These are phyloP conservation scores for Saccharomycopsis olivae DNA, from an alignment of 805 yeast species.

Conservation along the genomic window DNA sequence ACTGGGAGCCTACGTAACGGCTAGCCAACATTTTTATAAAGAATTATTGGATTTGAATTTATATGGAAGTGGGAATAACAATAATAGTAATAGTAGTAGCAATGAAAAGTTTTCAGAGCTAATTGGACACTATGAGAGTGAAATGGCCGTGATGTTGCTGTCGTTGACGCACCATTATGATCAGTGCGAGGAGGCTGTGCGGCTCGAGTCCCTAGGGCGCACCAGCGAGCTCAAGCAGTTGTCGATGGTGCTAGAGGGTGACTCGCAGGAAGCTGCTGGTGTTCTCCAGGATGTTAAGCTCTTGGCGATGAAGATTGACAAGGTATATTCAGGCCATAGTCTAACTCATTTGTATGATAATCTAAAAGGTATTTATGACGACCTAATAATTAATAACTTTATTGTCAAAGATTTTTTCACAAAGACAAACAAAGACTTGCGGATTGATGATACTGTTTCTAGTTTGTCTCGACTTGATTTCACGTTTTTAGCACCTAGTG, in stretches of 20 bases:
- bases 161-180: constrained; percentile 17
- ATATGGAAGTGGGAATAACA: constrained; percentile 12
- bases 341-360: constrained; percentile 5
- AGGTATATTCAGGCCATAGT: constrained; percentile 5
- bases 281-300: constrained; percentile 14
- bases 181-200: constrained; percentile 14
- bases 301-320: constrained; percentile 11
- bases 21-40: constrained; percentile 11
- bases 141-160: constrained; percentile 17
- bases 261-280: constrained; percentile 15
- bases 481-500: constrained; percentile 11
- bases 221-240: constrained; percentile 8
- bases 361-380: constrained; percentile 13
- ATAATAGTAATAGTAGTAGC: constrained; percentile 5
- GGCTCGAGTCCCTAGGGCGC: background rate
- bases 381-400: constrained; percentile 16
- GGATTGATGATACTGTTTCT: constrained; percentile 11
- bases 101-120: constrained; percentile 16
- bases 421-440: constrained; percentile 15
- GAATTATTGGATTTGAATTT: constrained; percentile 16
- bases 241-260: constrained; percentile 9
- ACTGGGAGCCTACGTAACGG: constrained; percentile 10
- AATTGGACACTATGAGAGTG: constrained; percentile 15
- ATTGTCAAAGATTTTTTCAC: constrained; percentile 16
- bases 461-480: constrained; percentile 12